Conservation (phyloP, 192 early-diverging fungal genomes). For the Cetraspora pellucida region DNA sequence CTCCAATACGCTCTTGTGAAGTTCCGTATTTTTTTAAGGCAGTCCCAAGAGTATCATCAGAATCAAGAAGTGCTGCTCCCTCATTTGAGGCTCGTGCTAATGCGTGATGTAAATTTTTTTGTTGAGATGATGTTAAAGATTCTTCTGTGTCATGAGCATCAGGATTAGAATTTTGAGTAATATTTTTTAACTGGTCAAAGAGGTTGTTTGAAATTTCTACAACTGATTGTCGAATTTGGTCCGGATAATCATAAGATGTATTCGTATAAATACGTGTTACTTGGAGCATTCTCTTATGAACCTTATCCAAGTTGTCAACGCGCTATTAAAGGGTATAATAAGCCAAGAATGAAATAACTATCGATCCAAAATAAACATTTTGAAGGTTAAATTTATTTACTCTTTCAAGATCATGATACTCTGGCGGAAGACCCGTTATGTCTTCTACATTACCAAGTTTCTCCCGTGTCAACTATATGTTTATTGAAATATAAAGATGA, state of each 20-base stretch:
- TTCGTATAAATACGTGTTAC: slow-evolving; percentile 74
- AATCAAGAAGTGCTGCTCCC: slow-evolving; percentile 66
- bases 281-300: slow-evolving; percentile 72
- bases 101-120: slow-evolving; percentile 73
- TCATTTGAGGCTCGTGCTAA: slow-evolving; percentile 69
- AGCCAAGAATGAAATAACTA: not conserved
- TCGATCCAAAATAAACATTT: not conserved
- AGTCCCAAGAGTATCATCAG: slow-evolving; percentile 84
- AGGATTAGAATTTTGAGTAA: slow-evolving; percentile 48
- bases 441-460: slow-evolving; percentile 78
- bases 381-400: slow-evolving; percentile 43
- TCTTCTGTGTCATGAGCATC: slow-evolving; percentile 31
- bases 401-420: slow-evolving; percentile 91
- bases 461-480: slow-evolving; percentile 85
- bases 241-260: slow-evolving; percentile 77
- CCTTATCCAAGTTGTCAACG: slow-evolving; percentile 72
- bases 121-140: slow-evolving; percentile 39
- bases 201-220: slow-evolving; percentile 73
- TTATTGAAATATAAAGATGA: too few relatives aligned
- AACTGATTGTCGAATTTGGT: slow-evolving; percentile 67
- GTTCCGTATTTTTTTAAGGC: slow-evolving; percentile 85
- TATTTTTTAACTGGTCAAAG: slow-evolving; percentile 60
- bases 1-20: slow-evolving; percentile 86
- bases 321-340: slow-evolving; percentile 52
- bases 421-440: slow-evolving; percentile 89